Evolutionary conservation across 345 rosid species (phyloP), one percentile per base, ranked within the genome.

Genomic region (Jatropha curcas): DNA sequence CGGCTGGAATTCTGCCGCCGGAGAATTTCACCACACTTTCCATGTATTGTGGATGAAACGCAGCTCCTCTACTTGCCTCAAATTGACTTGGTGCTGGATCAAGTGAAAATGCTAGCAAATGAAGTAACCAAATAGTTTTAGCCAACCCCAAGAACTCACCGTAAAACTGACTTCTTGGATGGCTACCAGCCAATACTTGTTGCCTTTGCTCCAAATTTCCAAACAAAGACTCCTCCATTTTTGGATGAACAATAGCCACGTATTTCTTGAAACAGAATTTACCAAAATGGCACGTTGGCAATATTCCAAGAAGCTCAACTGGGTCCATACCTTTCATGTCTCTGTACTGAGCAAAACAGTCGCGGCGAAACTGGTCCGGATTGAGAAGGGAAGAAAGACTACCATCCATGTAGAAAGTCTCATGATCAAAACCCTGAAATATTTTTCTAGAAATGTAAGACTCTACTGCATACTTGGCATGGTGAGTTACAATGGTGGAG

Each of bases 291-390:
- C 99, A 95, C 41, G 90, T 81, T 3, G 98, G 98, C 73, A 91
- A 74, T 77, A 88, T 89, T 60, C 93, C 98, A 2, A 95, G 94
- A 55, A 95, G 87, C 84, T 95, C 99, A 60, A 81, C 82, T 0
- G 96, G 97, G 69, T 92, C 97, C 93, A 95, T 91, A 61, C 97
- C 86, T 80, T 95, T 95, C 96, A 95, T 95, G 75, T 95, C 97
- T 14, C 86, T 78, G 80, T 81, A 92, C 84, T 88, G 96, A 7
- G 89, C 82, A 71, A 95, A 95, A 81, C 99, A 92, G 65, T 92
- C 92, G 0, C 86, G 88, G 19, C 94, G 97, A 74, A 85, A 88
- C 67, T 95, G 92, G 6, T 88, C 93, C 0, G 97, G 90, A 73
- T 91, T 92, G 72, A 92, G 85, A 57, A 89, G 88, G 4, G 96